These are phyloP conservation scores for Pelargonium fulgidum DNA, from an alignment of 441 rosid species.

Conservation along the genomic window DNA sequence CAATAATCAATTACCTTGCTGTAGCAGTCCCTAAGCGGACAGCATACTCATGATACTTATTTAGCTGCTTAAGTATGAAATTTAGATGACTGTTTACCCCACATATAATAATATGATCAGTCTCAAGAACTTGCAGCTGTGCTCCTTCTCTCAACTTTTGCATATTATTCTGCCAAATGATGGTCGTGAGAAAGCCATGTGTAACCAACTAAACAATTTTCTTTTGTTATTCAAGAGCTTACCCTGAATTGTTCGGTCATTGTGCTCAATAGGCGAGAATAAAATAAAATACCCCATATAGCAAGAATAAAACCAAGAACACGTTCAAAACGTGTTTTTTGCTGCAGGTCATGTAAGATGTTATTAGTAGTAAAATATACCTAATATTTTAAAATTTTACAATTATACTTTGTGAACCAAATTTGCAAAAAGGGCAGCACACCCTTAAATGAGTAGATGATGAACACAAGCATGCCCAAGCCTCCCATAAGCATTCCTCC, in stretches of 20 bases:
- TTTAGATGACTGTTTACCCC: slow-evolving; percentile 76
- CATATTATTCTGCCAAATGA: slow-evolving; percentile 66
- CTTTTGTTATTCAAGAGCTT: slow-evolving; percentile 23
- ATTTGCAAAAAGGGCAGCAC: slow-evolving; percentile 18
- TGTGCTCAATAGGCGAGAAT: slow-evolving; percentile 88
- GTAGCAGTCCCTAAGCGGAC: slow-evolving; percentile 94
- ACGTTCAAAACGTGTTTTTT: slow-evolving; percentile 83
- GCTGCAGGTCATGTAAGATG: slow-evolving; percentile 45
- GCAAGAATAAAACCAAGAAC: slow-evolving; percentile 81
- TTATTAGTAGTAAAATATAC: slow-evolving; percentile 2
- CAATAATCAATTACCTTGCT: slow-evolving; percentile 50
- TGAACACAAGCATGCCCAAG: slow-evolving; percentile 93
- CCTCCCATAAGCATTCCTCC: slow-evolving; percentile 97
- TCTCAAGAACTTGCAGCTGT: slow-evolving; percentile 84
- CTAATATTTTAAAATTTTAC: neutral
- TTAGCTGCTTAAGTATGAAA: slow-evolving; percentile 78
- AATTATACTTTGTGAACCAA: slow-evolving; percentile 20
- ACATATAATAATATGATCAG: slow-evolving; percentile 85
- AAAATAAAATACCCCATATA: slow-evolving; percentile 91
- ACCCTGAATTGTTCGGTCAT: slow-evolving; percentile 98
- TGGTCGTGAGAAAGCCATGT: slow-evolving; percentile 21
- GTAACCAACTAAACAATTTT: slow-evolving; percentile 13
- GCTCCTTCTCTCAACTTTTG: slow-evolving; percentile 94
- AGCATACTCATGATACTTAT: slow-evolving; percentile 82
- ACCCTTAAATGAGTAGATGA: slow-evolving; percentile 91